phyloP scores from a whole-genome alignment of 768 basidiomycete species.

The Tylopilus vinaceipallidus region DNA sequence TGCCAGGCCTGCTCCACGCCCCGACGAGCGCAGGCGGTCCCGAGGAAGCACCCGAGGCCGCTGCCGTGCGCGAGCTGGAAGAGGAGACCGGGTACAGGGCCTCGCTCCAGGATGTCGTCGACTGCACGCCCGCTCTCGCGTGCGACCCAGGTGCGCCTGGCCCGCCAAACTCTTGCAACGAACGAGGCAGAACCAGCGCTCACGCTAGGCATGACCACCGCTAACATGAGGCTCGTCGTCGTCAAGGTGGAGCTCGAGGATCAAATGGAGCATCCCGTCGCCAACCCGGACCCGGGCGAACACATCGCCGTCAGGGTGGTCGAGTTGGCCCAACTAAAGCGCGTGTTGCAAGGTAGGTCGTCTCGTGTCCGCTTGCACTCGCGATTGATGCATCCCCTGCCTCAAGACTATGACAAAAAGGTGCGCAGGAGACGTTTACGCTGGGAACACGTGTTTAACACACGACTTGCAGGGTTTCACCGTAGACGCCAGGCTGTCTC shows the following conservation, averaged over 20 bases:
- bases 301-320: slow-evolving; percentile 74
- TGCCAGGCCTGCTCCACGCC: slow-evolving; percentile 76
- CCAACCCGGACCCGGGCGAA: slow-evolving; percentile 85
- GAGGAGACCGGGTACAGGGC: slow-evolving; percentile 93
- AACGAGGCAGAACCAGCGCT: too few relatives aligned
- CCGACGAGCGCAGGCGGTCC: slow-evolving; percentile 27
- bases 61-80: slow-evolving; percentile 84
- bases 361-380: slow-evolving; percentile 3
- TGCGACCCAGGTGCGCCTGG: slow-evolving; percentile 60
- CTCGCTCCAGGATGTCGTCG: slow-evolving; percentile 47
- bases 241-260: slow-evolving; percentile 68
- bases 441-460: not conserved
- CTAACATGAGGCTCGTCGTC: slow-evolving; percentile 87
- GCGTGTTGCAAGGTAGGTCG: slow-evolving; percentile 67
- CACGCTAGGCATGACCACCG: slow-evolving; percentile 80
- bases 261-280: slow-evolving; percentile 62
- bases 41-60: slow-evolving; percentile 68
- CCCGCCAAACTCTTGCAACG: too few relatives aligned
- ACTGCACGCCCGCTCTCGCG: slow-evolving; percentile 61
- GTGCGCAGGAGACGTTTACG: slow-evolving; percentile 31
- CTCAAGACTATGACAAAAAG: slow-evolving; percentile 56
- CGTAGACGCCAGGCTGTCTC: slow-evolving; percentile 75
- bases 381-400: not conserved
- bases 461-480: slow-evolving; percentile 47
- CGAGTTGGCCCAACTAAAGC: slow-evolving; percentile 59